A percentile compares a stretch with the other conserved stretches of the same genome.
These are phyloP conservation scores for Lecanicillium sp. DNA, from an alignment of 2,329 filamentous ascomycete species.

Conservation along the genomic window DNA sequence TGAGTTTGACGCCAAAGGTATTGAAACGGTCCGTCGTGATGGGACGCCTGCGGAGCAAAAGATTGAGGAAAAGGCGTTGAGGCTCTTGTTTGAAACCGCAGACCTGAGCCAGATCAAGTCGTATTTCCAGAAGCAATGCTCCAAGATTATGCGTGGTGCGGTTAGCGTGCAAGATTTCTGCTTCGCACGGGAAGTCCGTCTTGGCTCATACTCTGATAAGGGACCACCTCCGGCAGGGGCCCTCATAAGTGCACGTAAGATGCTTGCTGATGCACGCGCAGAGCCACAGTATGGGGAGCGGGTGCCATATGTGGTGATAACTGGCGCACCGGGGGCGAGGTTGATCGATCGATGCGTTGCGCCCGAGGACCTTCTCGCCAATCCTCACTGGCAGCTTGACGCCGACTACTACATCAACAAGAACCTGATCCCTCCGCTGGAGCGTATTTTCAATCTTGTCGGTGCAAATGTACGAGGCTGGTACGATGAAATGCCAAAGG, in stretches of 20 bases:
- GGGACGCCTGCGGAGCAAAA: slow-evolving; percentile 94
- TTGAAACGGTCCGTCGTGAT: slow-evolving; percentile 92
- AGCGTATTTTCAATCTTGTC: slow-evolving; percentile 93
- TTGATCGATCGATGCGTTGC: slow-evolving; percentile 85
- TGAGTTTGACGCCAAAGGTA: slow-evolving; percentile 95
- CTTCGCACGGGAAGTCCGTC: slow-evolving; percentile 84
- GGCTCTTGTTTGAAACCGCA: slow-evolving; percentile 79
- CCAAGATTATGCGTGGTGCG: slow-evolving; percentile 82
- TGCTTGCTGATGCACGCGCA: slow-evolving; percentile 76
- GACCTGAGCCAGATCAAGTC: slow-evolving; percentile 82
- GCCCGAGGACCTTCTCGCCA: slow-evolving; percentile 71
- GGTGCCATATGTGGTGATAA: slow-evolving; percentile 87
- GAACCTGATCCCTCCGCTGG: slow-evolving; percentile 88
- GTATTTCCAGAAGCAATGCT: slow-evolving; percentile 85
- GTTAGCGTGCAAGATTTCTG: slow-evolving; percentile 94
- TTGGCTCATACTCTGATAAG: slow-evolving; percentile 74
- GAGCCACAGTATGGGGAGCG: slow-evolving; percentile 95
- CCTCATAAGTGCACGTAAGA: slow-evolving; percentile 74
- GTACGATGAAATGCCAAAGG: slow-evolving; percentile 96
- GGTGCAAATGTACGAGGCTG: slow-evolving; percentile 84
- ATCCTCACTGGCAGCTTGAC: slow-evolving; percentile 73
- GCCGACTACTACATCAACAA: slow-evolving; percentile 96
- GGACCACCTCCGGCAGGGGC: slow-evolving; percentile 79
- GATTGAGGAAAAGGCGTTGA: slow-evolving; percentile 87
- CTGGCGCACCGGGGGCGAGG: slow-evolving; percentile 76